Evolutionary conservation across 2,329 filamentous ascomycete genomes (phyloP).

Genomic region (Calonectria naviculata): DNA sequence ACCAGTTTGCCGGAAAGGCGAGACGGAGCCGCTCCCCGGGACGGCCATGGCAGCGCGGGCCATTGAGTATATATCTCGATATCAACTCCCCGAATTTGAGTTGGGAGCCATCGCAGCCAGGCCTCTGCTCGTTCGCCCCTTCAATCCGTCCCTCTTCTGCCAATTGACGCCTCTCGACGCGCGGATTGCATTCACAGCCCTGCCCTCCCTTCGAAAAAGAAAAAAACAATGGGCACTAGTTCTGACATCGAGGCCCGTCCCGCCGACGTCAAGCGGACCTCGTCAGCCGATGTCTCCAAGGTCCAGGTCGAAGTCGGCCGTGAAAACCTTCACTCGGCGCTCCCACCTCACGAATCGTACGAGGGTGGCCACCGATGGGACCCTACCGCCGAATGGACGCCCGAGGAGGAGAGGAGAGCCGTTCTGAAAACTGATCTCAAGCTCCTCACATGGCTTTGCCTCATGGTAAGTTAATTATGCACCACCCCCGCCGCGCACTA

Average conservation of each 20-base stretch:
- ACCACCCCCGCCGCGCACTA: neutral
- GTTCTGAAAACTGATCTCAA: constrained; percentile 63
- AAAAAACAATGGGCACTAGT: constrained; percentile 32
- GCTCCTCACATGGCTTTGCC: constrained; percentile 54
- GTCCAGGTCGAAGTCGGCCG: constrained; percentile 48
- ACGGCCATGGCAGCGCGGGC: constrained; percentile 11
- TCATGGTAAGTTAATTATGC: constrained; percentile 48
- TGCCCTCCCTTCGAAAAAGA: neutral
- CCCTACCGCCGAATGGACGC: constrained; percentile 59
- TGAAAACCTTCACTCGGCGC: constrained; percentile 46
- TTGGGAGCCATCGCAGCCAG: constrained; percentile 8
- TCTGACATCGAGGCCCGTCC: constrained; percentile 43
- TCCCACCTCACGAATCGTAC: constrained; percentile 47
- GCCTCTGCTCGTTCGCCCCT: constrained; percentile 5
- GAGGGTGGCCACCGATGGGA: constrained; percentile 57
- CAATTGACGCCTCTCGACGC: neutral
- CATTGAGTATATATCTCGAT: constrained; percentile 37
- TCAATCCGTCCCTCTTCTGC: neutral
- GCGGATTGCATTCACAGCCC: neutral
- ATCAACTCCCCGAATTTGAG: constrained; percentile 20
- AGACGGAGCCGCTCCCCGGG: constrained; percentile 36
- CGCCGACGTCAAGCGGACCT: constrained; percentile 35
- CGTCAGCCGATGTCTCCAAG: constrained; percentile 40
- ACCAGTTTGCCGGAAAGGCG: constrained; percentile 14
- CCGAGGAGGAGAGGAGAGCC: constrained; percentile 65